phyloP scores from a whole-genome alignment of 176 grass and related monocot genomes.

The Zoysia pacifica region DNA sequence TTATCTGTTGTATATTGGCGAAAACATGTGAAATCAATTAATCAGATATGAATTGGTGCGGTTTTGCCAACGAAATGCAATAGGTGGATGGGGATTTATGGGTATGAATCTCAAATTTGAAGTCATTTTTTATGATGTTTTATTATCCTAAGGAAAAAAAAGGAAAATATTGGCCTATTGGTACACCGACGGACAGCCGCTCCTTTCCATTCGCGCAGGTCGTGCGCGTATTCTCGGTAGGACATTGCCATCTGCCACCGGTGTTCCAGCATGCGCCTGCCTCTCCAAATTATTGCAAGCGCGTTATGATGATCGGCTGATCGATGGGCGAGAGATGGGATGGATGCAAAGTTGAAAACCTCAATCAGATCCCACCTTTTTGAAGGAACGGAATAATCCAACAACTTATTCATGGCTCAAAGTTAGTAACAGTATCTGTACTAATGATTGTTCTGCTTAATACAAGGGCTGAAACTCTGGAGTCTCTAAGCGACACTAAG shows the following conservation, averaged over 20 bases:
- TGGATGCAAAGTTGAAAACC: conserved; percentile 32
- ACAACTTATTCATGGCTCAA: background rate
- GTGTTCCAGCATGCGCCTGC: conserved; percentile 39
- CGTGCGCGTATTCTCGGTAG: conserved; percentile 32
- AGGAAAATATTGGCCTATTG: too few species aligned
- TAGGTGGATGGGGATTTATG: too few species aligned
- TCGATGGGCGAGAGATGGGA: background rate
- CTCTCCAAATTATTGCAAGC: conserved; percentile 32
- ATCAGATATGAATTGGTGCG: too few species aligned
- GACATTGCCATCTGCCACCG: conserved; percentile 44
- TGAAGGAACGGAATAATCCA: conserved; percentile 10
- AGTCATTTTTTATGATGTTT: too few species aligned
- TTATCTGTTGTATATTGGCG: too few species aligned
- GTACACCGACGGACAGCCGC: conserved; percentile 36
- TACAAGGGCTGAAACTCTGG: background rate
- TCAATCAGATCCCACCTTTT: conserved; percentile 20
- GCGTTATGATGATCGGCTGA: conserved; percentile 17
- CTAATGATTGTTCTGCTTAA: conserved; percentile 35
- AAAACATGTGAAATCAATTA: too few species aligned
- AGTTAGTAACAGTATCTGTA: background rate
- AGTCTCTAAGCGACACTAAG: conserved; percentile 26
- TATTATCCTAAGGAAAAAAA: too few species aligned
- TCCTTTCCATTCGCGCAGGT: conserved; percentile 3
- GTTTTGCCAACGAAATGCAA: too few species aligned
- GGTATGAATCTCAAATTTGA: too few species aligned